phyloP scores from a whole-genome alignment of 164 flowering plant genomes.

The Saururus chinensis region DNA sequence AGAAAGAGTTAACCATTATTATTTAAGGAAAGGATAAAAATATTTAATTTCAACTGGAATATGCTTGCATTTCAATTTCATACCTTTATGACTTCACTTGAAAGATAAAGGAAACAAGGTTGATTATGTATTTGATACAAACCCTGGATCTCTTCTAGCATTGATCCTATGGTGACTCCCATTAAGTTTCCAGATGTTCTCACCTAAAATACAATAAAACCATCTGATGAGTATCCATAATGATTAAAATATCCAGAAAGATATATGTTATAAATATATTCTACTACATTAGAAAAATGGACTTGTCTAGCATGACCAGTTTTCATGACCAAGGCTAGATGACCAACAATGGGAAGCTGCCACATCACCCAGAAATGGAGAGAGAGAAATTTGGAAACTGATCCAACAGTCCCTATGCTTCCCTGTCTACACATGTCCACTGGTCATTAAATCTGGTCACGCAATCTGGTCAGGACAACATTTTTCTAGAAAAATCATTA shows the following conservation, averaged over 20 bases:
- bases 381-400: too few relatives aligned
- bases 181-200: conserved; percentile 83
- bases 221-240: background rate
- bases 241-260: background rate
- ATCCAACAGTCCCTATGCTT: too few relatives aligned
- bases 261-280: too few relatives aligned
- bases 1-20: conserved; percentile 5
- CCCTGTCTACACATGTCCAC: too few relatives aligned
- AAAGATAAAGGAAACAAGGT: conserved; percentile 94
- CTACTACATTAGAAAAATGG: too few relatives aligned
- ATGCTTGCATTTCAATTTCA: conserved; percentile 1
- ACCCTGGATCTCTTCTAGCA: conserved; percentile 83
- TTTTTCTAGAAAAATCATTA: too few relatives aligned
- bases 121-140: conserved; percentile 86
- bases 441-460: too few relatives aligned
- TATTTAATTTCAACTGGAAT: background rate
- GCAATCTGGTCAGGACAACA: too few relatives aligned
- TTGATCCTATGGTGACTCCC: conserved; percentile 91
- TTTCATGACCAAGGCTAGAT: too few relatives aligned
- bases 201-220: conserved; percentile 35
- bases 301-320: too few relatives aligned
- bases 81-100: conserved; percentile 99
- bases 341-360: too few relatives aligned
- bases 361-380: too few relatives aligned
- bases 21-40: conserved; percentile 1